Base-by-base conservation (phyloP, 805 yeast genomes). In the Kluyveromyces dobzhanskii region DNA sequence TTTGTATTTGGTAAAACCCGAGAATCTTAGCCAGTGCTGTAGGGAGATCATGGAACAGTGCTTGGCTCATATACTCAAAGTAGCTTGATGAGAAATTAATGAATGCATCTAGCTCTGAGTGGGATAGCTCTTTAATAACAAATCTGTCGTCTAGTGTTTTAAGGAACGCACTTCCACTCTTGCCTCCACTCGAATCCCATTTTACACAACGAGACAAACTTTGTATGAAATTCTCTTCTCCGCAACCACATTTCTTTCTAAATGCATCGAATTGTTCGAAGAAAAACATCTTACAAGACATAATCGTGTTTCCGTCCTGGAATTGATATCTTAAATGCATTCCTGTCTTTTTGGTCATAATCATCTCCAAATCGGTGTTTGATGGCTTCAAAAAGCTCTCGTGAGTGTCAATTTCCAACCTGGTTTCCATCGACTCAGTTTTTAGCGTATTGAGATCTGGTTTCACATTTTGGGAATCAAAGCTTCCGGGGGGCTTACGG, bases 191-290 rank as follows among this genome's bases (percentile, higher is more conserved):
- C 0, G 95, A 82, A 52, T 90, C 88, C 97, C 97, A 94, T 54
- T 87, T 85, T 11, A 87, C 77, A 63, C 99, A 92, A 44, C 98
- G 65, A 4, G 96, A 80, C 34, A 94, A 70, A 59, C 97, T 87
- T 56, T 87, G 95, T 30, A 92, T 76, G 48, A 80, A 92, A 48
- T 73, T 73, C 4, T 74, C 80, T 41, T 76, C 76, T 7, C 37
- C 37, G 40, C 79, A 76, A 1, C 85, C 87, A 66, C 97, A 90
- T 23, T 84, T 80, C 41, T 76, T 71, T 41, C 98, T 68, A 50
- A 92, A 79, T 0, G 97, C 97, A 55, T 90, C 97, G 64, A 92
- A 92, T 56, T 92, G 97, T 52, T 90, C 97, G 4, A 95, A 84
- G 66, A 82, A 92, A 57, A 90, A 92, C 5, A 94, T 82, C 60